Evolutionary conservation across 768 basidiomycete species (phyloP).

Genomic region (Suillus luteus): DNA sequence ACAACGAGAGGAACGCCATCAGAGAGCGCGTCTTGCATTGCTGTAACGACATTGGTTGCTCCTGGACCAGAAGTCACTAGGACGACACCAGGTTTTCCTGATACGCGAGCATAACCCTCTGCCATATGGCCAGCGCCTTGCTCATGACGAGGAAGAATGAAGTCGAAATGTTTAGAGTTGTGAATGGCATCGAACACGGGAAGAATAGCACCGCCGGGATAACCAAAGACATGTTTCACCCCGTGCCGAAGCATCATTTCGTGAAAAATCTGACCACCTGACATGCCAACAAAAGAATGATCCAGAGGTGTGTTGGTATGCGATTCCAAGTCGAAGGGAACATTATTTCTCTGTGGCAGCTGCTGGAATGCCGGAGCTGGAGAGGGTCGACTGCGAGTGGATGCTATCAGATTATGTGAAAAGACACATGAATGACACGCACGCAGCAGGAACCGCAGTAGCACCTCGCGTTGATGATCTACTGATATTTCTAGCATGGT

Average conservation of each 20-base stretch:
- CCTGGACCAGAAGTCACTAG: conserved; percentile 98
- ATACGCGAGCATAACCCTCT: conserved; percentile 96
- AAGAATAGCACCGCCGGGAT: conserved; percentile 96
- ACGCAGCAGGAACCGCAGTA: conserved; percentile 63
- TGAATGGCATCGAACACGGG: conserved; percentile 99
- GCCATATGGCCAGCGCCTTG: conserved; percentile 99
- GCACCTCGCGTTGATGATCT: conserved; percentile 64
- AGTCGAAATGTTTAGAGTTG: conserved; percentile 92
- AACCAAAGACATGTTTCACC: conserved; percentile 97
- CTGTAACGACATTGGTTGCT: conserved; percentile 96
- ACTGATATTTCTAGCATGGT: conserved; percentile 76
- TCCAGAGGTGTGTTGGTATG: conserved; percentile 59
- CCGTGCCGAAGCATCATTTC: conserved; percentile 99
- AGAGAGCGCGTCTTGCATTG: conserved; percentile 96
- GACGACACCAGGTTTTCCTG: conserved; percentile 95
- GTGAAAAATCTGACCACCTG: conserved; percentile 97
- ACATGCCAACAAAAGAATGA: conserved; percentile 88
- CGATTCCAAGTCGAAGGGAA: conserved; percentile 36
- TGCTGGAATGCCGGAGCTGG: conserved; percentile 60
- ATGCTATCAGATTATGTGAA: conserved; percentile 16
- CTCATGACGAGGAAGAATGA: conserved; percentile 94
- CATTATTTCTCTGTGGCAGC: conserved; percentile 43
- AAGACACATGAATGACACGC: conserved; percentile 30
- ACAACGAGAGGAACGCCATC: conserved; percentile 96
- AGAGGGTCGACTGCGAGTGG: conserved; percentile 53